Conservation (phyloP, 148 eudicot genomes). For the Dysphania ambrosioides region DNA sequence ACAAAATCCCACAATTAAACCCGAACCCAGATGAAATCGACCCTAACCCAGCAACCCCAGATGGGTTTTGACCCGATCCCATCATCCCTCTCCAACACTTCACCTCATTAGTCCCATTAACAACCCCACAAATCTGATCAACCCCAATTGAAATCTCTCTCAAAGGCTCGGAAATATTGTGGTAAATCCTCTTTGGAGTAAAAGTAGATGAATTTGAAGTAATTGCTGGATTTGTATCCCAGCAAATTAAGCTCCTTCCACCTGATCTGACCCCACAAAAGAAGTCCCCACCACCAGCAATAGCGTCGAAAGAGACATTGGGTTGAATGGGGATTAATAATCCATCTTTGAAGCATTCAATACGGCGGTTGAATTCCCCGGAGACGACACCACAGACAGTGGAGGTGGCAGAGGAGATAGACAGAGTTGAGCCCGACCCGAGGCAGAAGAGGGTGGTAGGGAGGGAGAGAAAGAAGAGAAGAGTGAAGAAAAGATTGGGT, state of each 20-base stretch:
- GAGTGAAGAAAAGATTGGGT: conserved; percentile 4
- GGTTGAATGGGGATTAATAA: conserved; percentile 27
- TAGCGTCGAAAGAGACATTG: conserved; percentile 49
- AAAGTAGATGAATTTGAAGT: conserved; percentile 21
- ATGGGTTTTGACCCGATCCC: conserved; percentile 20
- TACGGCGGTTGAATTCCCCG: conserved; percentile 35
- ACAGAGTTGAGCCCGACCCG: conserved; percentile 49
- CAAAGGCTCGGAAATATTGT: conserved; percentile 21
- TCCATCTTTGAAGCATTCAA: conserved; percentile 45
- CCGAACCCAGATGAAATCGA: conserved; percentile 74
- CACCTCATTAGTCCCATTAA: conserved; percentile 31
- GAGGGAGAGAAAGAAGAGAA: conserved; percentile 28
- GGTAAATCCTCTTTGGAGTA: conserved; percentile 58
- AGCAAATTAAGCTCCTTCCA: conserved; percentile 59
- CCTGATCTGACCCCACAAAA: conserved; percentile 75
- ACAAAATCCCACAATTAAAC: conserved; percentile 64
- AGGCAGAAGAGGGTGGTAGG: conserved; percentile 31
- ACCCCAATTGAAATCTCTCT: conserved; percentile 52
- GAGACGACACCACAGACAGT: conserved; percentile 75
- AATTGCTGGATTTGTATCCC: conserved; percentile 44
- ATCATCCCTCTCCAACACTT: conserved; percentile 35
- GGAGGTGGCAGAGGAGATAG: conserved; percentile 39
- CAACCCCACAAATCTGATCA: conserved; percentile 54
- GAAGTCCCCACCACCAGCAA: conserved; percentile 62
- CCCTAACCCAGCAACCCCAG: conserved; percentile 20